These are phyloP conservation scores for Favolaschia claudopus DNA, from an alignment of 768 basidiomycete species.

Conservation along the genomic window DNA sequence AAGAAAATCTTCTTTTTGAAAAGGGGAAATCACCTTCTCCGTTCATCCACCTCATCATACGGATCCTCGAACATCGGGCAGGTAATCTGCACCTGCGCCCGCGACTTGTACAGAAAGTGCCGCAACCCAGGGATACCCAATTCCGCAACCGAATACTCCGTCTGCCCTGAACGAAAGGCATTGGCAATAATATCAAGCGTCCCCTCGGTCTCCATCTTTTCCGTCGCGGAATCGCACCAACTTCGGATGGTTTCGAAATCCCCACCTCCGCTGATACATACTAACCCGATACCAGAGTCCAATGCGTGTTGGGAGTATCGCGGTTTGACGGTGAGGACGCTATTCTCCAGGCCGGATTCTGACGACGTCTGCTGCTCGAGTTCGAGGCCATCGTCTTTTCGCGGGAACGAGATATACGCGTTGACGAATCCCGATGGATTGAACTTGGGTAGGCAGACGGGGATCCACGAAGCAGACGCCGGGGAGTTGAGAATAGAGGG, in stretches of 20 bases:
- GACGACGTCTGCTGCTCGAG: constrained; percentile 24
- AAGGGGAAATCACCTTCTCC: constrained; percentile 57
- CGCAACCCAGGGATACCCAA: constrained; percentile 89
- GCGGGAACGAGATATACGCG: constrained; percentile 82
- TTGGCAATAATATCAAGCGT: constrained; percentile 58
- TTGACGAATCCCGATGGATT: constrained; percentile 90
- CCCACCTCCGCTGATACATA: constrained; percentile 82
- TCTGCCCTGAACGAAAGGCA: constrained; percentile 55
- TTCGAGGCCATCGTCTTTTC: constrained; percentile 46
- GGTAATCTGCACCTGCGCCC: constrained; percentile 89
- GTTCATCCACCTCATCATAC: constrained; percentile 69
- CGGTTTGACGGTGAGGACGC: constrained; percentile 11
- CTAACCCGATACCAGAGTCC: constrained; percentile 63
- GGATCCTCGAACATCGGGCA: constrained; percentile 86
- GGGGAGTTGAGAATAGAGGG: constrained; percentile 81
- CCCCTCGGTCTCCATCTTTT: constrained; percentile 75
- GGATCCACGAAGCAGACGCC: constrained; percentile 90
- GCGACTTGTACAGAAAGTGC: constrained; percentile 95
- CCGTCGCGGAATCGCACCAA: constrained; percentile 75
- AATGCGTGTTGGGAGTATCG: constrained; percentile 14
- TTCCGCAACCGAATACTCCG: constrained; percentile 74
- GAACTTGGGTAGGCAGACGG: constrained; percentile 95
- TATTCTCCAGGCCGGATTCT: neutral
- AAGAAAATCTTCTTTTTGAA: neutral
- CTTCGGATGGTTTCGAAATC: constrained; percentile 85